Base-by-base conservation (phyloP, 2,329 filamentous ascomycete genomes). In the Phialocephala sp. region DNA sequence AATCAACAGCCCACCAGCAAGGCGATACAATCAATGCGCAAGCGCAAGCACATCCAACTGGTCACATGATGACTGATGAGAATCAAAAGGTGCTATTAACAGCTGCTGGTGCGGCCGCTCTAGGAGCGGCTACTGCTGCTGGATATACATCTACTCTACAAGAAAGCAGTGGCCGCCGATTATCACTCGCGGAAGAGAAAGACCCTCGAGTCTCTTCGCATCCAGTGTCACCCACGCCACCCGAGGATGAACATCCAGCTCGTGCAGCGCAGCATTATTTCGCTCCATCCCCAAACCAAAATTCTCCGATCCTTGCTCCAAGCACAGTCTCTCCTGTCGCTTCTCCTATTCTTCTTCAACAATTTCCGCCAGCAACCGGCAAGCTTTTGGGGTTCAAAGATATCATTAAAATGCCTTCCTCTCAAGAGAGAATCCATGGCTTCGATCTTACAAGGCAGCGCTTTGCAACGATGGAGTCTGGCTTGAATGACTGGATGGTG, bases 381-480 rank as follows among this genome's bases (percentile, higher is more conserved):
- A 71, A 65, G 35, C 63, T 75, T 18, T 43, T 73, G 4, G 60
- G 65, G 12, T 94, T 96, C 78, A 87, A 89, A 59, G 91, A 97
- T 65, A 97, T 97, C 67, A 83, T 93, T 72, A 87, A 86, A 9
- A 83, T 95, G 59, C 83, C 85, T 18, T 87, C 85, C 1, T 78
- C 88, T 0, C 77, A 83, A 15, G 89, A 95, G 70, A 88, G 93
- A 22, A 91, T 95, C 66, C 81, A 84, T 52, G 89, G 88, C 15
- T 97, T 91, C 76, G 86, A 92, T 65, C 86, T 90, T 65, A 90
- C 91, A 0, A 86, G 92, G 54, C 80, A 86, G 18, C 85, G 91
- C 55, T 93, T 93, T 76, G 89, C 90, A 0, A 77, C 80, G 14
- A 87, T 90, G 75, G 88, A 97, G 66, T 91, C 91, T 5, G 93